A percentile compares a stretch with the other conserved stretches of the same genome.
These are phyloP conservation scores for Malus hybrid DNA, from an alignment of 331 rosid genomes.

Conservation along the genomic window DNA sequence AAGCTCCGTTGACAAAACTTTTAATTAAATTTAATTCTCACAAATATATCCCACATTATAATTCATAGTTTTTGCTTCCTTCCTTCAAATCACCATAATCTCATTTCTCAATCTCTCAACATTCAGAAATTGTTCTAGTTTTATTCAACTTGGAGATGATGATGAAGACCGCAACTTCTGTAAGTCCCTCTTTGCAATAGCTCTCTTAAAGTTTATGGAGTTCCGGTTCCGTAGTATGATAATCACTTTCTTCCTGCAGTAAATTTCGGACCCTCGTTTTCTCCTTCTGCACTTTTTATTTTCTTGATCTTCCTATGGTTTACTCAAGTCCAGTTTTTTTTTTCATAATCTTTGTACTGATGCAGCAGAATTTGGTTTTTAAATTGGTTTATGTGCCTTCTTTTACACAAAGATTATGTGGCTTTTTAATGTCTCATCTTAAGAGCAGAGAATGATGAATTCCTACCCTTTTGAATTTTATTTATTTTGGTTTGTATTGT, in stretches of 20 bases:
- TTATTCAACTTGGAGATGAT: not conserved
- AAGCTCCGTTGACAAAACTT: not conserved
- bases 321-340: too few relatives aligned
- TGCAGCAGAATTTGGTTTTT: not conserved
- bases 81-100: not conserved
- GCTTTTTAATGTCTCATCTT: not conserved
- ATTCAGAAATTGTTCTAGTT: not conserved
- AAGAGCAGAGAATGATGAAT: not conserved
- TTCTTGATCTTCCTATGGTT: too few relatives aligned
- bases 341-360: not conserved
- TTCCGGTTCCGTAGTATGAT: too few relatives aligned
- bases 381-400: not conserved
- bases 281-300: too few relatives aligned
- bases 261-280: too few relatives aligned
- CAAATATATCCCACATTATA: too few relatives aligned
- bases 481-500: not conserved
- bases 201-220: too few relatives aligned
- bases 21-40: too few relatives aligned
- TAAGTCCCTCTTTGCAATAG: not conserved
- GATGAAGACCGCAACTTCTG: not conserved
- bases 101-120: not conserved
- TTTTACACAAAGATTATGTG: not conserved
- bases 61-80: too few relatives aligned
- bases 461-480: not conserved
- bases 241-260: too few relatives aligned